Evolutionary conservation across 495 filamentous ascomycete genomes (phyloP).

Genomic region (Neurospora tetraspora): DNA sequence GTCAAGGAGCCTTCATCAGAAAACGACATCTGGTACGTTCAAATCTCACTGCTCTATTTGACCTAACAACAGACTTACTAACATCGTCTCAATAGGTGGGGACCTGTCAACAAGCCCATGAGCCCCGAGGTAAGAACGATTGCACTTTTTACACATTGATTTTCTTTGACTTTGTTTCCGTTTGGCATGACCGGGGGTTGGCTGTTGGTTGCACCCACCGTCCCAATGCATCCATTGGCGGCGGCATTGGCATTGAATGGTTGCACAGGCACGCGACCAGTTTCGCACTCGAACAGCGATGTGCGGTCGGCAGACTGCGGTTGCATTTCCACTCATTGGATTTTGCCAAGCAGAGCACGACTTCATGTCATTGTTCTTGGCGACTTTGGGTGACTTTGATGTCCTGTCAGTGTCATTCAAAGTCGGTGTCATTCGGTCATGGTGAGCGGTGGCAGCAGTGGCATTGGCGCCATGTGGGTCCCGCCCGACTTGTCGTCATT

Average conservation of each 20-base stretch:
- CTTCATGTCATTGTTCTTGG: constrained; percentile 15
- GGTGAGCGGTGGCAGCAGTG: not conserved
- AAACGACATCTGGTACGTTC: constrained; percentile 89
- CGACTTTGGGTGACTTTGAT: constrained; percentile 5
- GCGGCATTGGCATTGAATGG: not conserved
- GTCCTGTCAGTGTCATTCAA: constrained; percentile 12
- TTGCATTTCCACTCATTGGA: not conserved
- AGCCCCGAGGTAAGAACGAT: constrained; percentile 72
- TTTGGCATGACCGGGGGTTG: not conserved
- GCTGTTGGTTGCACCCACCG: not conserved
- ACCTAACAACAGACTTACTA: not conserved
- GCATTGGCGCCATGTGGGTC: not conserved
- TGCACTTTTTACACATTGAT: not conserved
- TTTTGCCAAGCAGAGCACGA: not conserved
- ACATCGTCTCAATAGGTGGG: constrained; percentile 30
- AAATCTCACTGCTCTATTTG: not conserved
- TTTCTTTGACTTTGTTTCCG: constrained; percentile 2
- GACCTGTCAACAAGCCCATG: constrained; percentile 98
- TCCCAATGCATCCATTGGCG: not conserved
- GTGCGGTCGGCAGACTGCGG: not conserved
- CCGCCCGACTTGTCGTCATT: constrained; percentile 18
- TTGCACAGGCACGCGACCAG: not conserved
- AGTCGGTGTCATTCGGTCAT: constrained; percentile 1
- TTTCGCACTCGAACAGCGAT: not conserved
- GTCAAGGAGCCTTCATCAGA: constrained; percentile 86